Base-by-base conservation (phyloP, 1,284 basidiomycete genomes). In the Puccinia novopanici region DNA sequence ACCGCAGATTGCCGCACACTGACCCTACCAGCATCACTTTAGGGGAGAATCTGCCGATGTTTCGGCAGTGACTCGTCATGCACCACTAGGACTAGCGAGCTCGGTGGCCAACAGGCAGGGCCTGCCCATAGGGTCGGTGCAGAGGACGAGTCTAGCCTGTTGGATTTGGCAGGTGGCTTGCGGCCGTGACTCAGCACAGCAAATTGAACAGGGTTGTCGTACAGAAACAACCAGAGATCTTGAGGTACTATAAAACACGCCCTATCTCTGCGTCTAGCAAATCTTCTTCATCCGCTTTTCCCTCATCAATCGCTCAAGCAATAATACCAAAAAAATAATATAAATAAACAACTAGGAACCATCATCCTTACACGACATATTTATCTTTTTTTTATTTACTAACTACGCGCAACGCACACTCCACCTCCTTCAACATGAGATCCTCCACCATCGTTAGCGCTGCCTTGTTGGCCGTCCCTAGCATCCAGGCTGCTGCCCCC, bases 371-470 rank as follows among this genome's bases (percentile, higher is more conserved):
- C 24, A 10, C n/a, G 15, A 45, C 15, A 45, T 45, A 6, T 8
- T 45, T 45, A 45, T 30, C 15, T 61, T 24, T 61, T 34, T 30
- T 61, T 61, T 61, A 17, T 30, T 61, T 34, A 61, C 8, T 30
- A 61, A 27, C 55, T 27, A 4, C 55, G 30, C 24, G 27, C 54
- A 8, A n/a, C 57, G n/a, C 17, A 9, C 10, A 61, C 34, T 17
- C 57, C 12, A 61, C 34, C 27, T 61, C 57, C 13, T 9, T 61
- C 57, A 71, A n/a, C 24, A 71, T 71, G 68, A 71, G 48, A 71
- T 48, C 68, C 48, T 50, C 68, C 68, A 71, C 24, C 48, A 54
- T 71, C 27, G 42, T 54, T 19, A 34, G 48, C 68, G 30, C 68
- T 34, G 68, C 19, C n/a, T 52, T 71, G 68, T 27, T 71, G 22